phyloP scores from a whole-genome alignment of 306 rosid genomes.

The Cicer arietinum region DNA sequence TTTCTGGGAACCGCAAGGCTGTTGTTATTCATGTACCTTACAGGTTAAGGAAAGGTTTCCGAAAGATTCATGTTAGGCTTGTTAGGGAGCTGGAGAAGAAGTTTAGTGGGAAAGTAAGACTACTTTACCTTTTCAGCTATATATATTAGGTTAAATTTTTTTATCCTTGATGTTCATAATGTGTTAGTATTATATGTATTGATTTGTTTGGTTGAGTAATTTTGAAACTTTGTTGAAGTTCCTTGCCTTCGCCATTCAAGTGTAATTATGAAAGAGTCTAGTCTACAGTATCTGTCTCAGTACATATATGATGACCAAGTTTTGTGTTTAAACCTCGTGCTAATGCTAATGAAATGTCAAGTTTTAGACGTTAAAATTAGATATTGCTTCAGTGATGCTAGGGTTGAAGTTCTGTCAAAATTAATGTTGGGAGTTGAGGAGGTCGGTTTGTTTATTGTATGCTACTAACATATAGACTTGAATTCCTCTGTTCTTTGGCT shows the following conservation, averaged over 20 bases:
- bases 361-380: no score
- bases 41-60: slow-evolving; percentile 79
- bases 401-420: not conserved
- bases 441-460: not conserved
- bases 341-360: not conserved
- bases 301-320: no score
- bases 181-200: not conserved
- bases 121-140: not conserved
- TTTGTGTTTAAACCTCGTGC: no score
- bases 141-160: not conserved
- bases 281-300: no score
- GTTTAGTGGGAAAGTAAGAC: slow-evolving; percentile 85
- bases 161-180: not conserved
- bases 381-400: not conserved
- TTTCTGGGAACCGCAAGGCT: slow-evolving; percentile 83
- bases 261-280: not conserved
- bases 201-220: not conserved
- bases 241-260: not conserved
- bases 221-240: not conserved
- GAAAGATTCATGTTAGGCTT: slow-evolving; percentile 84
- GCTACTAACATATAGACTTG: not conserved
- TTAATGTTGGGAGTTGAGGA: no score
- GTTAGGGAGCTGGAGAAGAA: slow-evolving; percentile 97
- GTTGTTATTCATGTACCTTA: slow-evolving; percentile 84
- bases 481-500: not conserved